Base-by-base conservation (phyloP, 1,284 basidiomycete genomes). In the Malassezia sympodialis region DNA sequence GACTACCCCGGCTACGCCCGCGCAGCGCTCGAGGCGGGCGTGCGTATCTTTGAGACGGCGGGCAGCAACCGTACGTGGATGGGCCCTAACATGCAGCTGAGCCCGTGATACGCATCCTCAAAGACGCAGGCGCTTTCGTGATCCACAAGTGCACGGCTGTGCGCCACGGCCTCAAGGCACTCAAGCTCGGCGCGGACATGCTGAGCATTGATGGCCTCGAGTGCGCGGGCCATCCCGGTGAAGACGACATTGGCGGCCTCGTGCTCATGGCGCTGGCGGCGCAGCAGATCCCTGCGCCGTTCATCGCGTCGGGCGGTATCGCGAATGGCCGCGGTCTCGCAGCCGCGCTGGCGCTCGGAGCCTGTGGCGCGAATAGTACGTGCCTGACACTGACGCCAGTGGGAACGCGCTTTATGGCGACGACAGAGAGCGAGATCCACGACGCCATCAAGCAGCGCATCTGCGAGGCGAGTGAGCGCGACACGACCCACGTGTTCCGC, bases 201-300 rank as follows among this genome's bases (percentile, higher is more conserved):
- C 73, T 94, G 27, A 66, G 63, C 40, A 73, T 73, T 47, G 71
- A 73, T 46, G 71, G 71, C 23, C 49, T 67, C 28, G 71, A 87
- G 49, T 86, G 86, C 70, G 88, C 89, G 34, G 90, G 90, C 27
- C 89, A 94, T 75, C 90, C 90, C 5, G 90, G 90, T 59, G 91
- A 96, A 72, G 87, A 94, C 53, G 91, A 96, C 74, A 87, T 94
- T 31, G 88, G 88, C 10, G 88, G 87, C 5, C 72, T 96, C n/a
- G 84, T 94, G 4, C 77, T 96, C 75, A 86, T 90, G 65, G 90
- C 90, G 2, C 82, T 89, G 50, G 89, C 91, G 1, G 86, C 85
- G 1, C 82, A 88, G 68, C 87, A 91, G 67, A 78, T 94, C 55
- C 82, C 83, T 50, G 79, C 87, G 43, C 90, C 90, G 4, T 96